Conservation (phyloP, 768 basidiomycete species). For the Tulasnella sp. region DNA sequence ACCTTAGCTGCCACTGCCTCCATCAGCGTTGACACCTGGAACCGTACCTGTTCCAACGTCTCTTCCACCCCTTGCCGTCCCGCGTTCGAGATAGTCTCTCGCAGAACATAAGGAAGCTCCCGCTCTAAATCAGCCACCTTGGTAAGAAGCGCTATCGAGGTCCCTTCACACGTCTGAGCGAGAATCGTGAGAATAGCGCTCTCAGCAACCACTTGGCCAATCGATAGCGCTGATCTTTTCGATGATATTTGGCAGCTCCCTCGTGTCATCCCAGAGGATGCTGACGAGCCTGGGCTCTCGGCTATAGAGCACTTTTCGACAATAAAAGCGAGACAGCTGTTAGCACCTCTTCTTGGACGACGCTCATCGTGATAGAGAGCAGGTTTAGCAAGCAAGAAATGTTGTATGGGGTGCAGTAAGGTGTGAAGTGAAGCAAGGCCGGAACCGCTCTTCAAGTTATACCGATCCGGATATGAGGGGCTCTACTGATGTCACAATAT, state of each 20-base stretch:
- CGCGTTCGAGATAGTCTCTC: constrained; percentile 3
- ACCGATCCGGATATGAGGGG: too few relatives aligned
- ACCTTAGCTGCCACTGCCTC: not conserved
- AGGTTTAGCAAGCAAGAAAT: not conserved
- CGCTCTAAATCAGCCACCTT: not conserved
- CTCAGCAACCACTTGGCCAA: too few relatives aligned
- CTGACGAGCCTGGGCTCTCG: too few relatives aligned
- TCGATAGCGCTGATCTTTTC: too few relatives aligned
- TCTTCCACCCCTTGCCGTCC: constrained; percentile 4
- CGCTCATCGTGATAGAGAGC: not conserved
- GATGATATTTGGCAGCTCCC: too few relatives aligned
- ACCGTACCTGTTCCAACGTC: not conserved
- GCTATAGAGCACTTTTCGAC: too few relatives aligned
- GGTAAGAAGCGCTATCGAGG: too few relatives aligned
- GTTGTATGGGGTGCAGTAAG: not conserved
- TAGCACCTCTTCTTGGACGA: constrained; percentile 4
- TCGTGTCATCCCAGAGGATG: too few relatives aligned
- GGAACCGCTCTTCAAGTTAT: too few relatives aligned
- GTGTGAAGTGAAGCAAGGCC: too few relatives aligned
- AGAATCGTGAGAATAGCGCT: not conserved
- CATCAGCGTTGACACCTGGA: not conserved
- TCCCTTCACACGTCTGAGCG: not conserved
- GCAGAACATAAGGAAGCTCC: not conserved
- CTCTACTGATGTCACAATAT: not conserved
- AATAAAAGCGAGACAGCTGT: not conserved